Base-by-base conservation (phyloP, 2,329 filamentous ascomycete genomes). In the Chrysoporthe deuterocubensis region DNA sequence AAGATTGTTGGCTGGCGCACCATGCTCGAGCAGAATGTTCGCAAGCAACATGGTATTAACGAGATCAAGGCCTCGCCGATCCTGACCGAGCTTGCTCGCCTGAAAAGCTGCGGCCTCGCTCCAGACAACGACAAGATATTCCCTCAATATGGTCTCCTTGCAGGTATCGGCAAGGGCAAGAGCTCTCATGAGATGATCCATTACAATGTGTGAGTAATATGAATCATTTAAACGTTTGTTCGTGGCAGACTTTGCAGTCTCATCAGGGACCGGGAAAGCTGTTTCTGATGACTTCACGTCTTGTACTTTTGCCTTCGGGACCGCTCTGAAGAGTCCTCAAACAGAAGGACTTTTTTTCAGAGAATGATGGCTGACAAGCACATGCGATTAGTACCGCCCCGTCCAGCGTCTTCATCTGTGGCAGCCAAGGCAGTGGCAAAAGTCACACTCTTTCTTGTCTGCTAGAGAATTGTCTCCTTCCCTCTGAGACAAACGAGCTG, bases 381-480 rank as follows among this genome's bases (percentile, higher is more conserved):
- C n/a, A 13, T 3, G n/a, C 34, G 34, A n/a, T 14, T 26, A 57
- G 54, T 2, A 72, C 81, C 0, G 76, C 78, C 0, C 89, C 88
- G 0, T 87, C 84, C 0, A 89, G 87, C 18, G 79, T 82, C 4
- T 90, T 90, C 75, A 86, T 90, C 43, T 90, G 88, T 65, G 88
- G 88, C 1, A 87, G 85, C 26, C 88, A 90, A 69, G 88, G 88
- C 1, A 88, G 85, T 0, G 89, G 89, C 0, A 90, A 90, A 73
- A 88, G 85, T 58, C 87, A 90, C 69, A 88, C 86, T 0, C 78
- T 89, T 0, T 84, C 84, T 0, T 87, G 83, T 61, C 70, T 87
- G 0, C 73, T 87, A 0, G 88, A 91, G 72, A 88, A 87, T 70
- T 89, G 84, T 46, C 77, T 91, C 0, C 76, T 87, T 0, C 71